Evolutionary conservation across 768 basidiomycete species (phyloP).

Genomic region (Podaxis sp.): DNA sequence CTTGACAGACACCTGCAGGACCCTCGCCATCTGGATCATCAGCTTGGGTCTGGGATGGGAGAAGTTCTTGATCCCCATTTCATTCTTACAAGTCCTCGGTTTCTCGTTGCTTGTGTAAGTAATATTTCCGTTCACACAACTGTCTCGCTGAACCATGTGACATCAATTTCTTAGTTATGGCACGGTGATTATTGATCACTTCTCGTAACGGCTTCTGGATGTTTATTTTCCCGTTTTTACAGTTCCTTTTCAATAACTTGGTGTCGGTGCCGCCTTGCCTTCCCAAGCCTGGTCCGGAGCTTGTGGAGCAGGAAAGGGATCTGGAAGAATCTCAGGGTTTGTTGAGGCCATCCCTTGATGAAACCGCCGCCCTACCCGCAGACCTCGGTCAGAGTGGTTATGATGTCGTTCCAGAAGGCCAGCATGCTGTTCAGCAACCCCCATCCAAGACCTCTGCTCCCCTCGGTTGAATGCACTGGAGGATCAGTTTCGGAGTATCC

Average conservation of each 20-base stretch:
- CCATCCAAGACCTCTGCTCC: constrained; percentile 1
- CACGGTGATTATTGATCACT: constrained; percentile 48
- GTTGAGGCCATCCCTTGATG: constrained; percentile 53
- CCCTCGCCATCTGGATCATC: constrained; percentile 93
- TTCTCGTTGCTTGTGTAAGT: constrained; percentile 89
- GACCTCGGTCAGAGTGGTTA: constrained; percentile 81
- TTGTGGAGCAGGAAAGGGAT: constrained; percentile 35
- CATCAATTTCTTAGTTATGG: constrained; percentile 57
- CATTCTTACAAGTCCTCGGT: constrained; percentile 75
- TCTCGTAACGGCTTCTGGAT: not conserved
- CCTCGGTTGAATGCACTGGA: constrained; percentile 2
- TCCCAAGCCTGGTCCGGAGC: constrained; percentile 35
- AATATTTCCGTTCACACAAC: constrained; percentile 5
- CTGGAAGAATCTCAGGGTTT: constrained; percentile 56
- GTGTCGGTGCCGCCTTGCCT: constrained; percentile 61
- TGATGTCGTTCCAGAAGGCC: constrained; percentile 67
- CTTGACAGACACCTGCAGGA: constrained; percentile 92
- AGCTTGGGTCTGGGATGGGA: constrained; percentile 92
- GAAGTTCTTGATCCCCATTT: constrained; percentile 73
- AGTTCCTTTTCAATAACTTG: constrained; percentile 91
- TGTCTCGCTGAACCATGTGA: not conserved
- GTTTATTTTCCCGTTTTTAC: constrained; percentile 14
- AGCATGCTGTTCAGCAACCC: constrained; percentile 23
- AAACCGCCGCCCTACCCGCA: constrained; percentile 78
- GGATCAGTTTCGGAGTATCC: constrained; percentile 1